These are phyloP conservation scores for Rubia yunnanensis DNA, from an alignment of 257 asterid genomes.

Conservation along the genomic window DNA sequence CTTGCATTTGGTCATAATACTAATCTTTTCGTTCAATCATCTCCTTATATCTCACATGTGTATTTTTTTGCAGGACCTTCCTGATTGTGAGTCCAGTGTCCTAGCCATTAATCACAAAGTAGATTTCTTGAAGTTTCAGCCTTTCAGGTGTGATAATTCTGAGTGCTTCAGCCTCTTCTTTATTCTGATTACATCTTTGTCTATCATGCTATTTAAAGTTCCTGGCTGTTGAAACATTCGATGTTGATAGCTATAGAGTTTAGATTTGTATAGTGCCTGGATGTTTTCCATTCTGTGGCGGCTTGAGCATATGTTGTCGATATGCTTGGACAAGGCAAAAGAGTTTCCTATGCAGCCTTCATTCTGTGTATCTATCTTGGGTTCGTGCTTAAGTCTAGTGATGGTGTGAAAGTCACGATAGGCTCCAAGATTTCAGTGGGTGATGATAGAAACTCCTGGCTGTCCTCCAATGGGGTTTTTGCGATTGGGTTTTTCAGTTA, in stretches of 20 bases:
- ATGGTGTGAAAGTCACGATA: conserved; percentile 23
- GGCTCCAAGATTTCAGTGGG: conserved; percentile 30
- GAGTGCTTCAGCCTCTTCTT: not conserved
- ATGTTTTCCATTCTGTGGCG: conserved; percentile 10
- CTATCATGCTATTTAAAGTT: not conserved
- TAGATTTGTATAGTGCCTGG: not conserved
- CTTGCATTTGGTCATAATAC: conserved; percentile 18
- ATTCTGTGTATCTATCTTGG: conserved; percentile 14
- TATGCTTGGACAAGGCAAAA: conserved; percentile 22
- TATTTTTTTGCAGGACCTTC: conserved; percentile 8
- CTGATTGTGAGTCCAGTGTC: conserved; percentile 6
- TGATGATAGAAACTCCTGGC: conserved; percentile 28
- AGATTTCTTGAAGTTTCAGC: conserved; percentile 12
- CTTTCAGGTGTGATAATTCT: conserved; percentile 18
- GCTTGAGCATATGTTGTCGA: conserved; percentile 6
- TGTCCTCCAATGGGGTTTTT: conserved; percentile 31
- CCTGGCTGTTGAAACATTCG: not conserved
- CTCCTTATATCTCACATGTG: conserved; percentile 17
- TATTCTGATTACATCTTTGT: not conserved
- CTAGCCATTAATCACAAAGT: not conserved
- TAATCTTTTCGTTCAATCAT: conserved; percentile 16
- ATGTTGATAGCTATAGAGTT: not conserved
- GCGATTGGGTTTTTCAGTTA: conserved; percentile 28
- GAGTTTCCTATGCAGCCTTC: conserved; percentile 7
- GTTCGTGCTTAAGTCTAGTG: conserved; percentile 15